These are phyloP conservation scores for Hibiscus syriacus DNA, from an alignment of 345 rosid genomes.

Conservation along the genomic window DNA sequence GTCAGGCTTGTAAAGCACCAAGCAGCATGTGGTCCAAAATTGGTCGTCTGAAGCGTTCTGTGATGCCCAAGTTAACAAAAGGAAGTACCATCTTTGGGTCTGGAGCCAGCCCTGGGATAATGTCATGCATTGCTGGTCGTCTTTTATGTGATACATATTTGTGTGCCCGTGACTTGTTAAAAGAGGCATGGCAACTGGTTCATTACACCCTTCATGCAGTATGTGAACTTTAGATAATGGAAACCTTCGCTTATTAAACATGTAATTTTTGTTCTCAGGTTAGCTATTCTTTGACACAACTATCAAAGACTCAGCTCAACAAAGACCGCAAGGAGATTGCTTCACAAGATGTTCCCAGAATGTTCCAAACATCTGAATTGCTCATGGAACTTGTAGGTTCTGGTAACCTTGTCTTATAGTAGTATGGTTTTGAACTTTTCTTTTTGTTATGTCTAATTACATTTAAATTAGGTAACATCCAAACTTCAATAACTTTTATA, in stretches of 20 bases:
- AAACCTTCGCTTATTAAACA: slow-evolving; percentile 16
- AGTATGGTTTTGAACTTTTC: neutral
- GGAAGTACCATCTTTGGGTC: slow-evolving; percentile 70
- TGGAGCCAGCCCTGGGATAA: slow-evolving; percentile 90
- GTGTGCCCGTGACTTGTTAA: slow-evolving; percentile 82
- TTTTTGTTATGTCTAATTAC: neutral
- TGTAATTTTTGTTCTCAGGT: slow-evolving; percentile 50
- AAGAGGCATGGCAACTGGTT: slow-evolving; percentile 49
- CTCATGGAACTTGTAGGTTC: slow-evolving; percentile 82
- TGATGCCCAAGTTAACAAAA: slow-evolving; percentile 83
- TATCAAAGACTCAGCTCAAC: slow-evolving; percentile 81
- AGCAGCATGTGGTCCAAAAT: slow-evolving; percentile 96
- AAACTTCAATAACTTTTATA: too few relatives aligned
- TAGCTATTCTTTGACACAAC: slow-evolving; percentile 92
- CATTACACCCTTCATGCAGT: slow-evolving; percentile 5
- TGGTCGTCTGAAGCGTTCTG: slow-evolving; percentile 92
- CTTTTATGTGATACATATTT: slow-evolving; percentile 88
- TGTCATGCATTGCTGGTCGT: slow-evolving; percentile 94
- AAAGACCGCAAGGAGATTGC: slow-evolving; percentile 83
- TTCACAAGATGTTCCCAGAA: slow-evolving; percentile 64
- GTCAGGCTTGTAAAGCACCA: slow-evolving; percentile 81
- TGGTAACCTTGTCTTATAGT: slow-evolving; percentile 6
- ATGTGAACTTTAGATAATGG: slow-evolving; percentile 9
- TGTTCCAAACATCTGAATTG: slow-evolving; percentile 74
- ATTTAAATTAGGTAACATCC: neutral